Percentiles rank a stretch among this genome's conserved stretches.
Evolutionary conservation across 1,139 yeast genomes (phyloP).

Genomic region (Hyphopichia buzzinii): DNA sequence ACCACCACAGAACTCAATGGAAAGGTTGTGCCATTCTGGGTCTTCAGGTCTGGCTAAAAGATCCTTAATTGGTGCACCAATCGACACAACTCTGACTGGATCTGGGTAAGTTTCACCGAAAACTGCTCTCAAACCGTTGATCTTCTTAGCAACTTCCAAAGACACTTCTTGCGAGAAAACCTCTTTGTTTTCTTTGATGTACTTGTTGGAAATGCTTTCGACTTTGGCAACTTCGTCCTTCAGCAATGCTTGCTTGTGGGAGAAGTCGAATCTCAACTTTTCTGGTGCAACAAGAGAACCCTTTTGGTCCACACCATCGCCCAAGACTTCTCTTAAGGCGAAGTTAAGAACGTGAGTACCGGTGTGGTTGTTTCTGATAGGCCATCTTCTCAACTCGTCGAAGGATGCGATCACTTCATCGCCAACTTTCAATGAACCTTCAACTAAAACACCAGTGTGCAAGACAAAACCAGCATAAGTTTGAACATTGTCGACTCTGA

Average conservation of each 20-base stretch:
- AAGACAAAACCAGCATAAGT: conserved; percentile 90
- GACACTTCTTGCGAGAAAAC: conserved; percentile 86
- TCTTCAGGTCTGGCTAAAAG: conserved; percentile 68
- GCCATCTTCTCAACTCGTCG: conserved; percentile 94
- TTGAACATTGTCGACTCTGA: conserved; percentile 89
- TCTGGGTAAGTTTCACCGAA: conserved; percentile 99
- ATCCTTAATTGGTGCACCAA: conserved; percentile 87
- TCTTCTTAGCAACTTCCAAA: conserved; percentile 66
- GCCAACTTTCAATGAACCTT: conserved; percentile 68
- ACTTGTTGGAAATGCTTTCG: conserved; percentile 70
- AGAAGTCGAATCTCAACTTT: conserved; percentile 92
- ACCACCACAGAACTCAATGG: conserved; percentile 98
- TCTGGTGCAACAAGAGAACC: conserved; percentile 97
- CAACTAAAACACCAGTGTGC: conserved; percentile 84
- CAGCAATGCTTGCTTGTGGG: conserved; percentile 80
- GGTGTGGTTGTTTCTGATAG: conserved; percentile 95
- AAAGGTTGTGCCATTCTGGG: conserved; percentile 69
- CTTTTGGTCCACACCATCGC: conserved; percentile 88
- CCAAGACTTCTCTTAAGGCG: conserved; percentile 83
- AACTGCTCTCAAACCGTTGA: conserved; percentile 90
- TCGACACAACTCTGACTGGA: conserved; percentile 96
- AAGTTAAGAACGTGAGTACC: conserved; percentile 94
- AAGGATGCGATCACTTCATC: conserved; percentile 81
- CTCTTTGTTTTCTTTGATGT: conserved; percentile 64
- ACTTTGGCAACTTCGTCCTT: conserved; percentile 69